These are phyloP conservation scores for Viola pubescens DNA, from an alignment of 441 rosid genomes.

Conservation along the genomic window DNA sequence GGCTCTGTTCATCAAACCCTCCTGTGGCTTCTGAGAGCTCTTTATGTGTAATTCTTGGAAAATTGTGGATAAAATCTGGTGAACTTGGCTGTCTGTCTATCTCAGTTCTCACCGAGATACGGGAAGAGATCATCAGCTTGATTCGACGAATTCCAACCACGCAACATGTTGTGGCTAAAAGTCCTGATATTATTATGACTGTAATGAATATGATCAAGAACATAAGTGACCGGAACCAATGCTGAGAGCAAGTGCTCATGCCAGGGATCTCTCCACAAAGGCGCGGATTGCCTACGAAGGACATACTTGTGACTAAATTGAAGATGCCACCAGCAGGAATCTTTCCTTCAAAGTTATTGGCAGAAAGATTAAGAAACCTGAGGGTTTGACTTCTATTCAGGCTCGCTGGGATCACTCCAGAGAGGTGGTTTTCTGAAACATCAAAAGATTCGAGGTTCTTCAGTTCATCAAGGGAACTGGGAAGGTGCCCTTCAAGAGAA, in stretches of 20 bases:
- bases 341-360: constrained; percentile 17
- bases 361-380: constrained; percentile 17
- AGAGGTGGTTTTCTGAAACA: constrained; percentile 16
- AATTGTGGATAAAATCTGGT: constrained; percentile 9
- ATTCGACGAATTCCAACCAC: constrained; percentile 21
- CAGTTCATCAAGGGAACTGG: constrained; percentile 16
- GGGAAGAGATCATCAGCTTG: constrained; percentile 23
- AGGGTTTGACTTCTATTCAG: constrained; percentile 11
- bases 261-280: constrained; percentile 20
- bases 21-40: constrained; percentile 21
- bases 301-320: constrained; percentile 2
- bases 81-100: background rate
- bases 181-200: constrained; percentile 4
- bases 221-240: background rate
- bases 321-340: constrained; percentile 26
- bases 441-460: constrained; percentile 22
- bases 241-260: constrained; percentile 11
- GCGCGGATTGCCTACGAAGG: constrained; percentile 20
- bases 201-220: constrained; percentile 11
- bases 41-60: constrained; percentile 45
- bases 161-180: constrained; percentile 9
- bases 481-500: constrained; percentile 22
- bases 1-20: constrained; percentile 19
- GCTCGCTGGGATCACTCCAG: constrained; percentile 21
- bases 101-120: constrained; percentile 1